phyloP scores from a whole-genome alignment of 1,284 basidiomycete genomes.

The Moesziomyces antarcticus region DNA sequence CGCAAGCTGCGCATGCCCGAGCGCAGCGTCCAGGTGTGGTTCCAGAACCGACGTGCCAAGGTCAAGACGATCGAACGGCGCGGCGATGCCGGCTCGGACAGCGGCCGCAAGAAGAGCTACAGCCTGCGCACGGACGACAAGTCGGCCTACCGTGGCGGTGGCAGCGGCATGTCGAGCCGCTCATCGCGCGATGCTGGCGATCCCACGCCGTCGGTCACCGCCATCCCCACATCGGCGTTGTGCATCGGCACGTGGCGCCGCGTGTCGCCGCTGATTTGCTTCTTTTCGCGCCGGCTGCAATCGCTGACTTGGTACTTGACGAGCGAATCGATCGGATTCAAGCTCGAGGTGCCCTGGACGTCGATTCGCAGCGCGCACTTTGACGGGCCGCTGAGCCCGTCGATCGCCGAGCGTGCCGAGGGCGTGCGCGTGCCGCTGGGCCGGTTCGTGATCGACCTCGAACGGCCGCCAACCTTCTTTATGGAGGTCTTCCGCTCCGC shows the following conservation, averaged over 20 bases:
- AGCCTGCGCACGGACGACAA: slow-evolving; percentile 24
- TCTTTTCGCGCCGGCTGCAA: slow-evolving; percentile 54
- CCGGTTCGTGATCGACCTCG: slow-evolving; percentile 49
- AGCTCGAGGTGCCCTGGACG: slow-evolving; percentile 56
- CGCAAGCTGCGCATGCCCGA: slow-evolving; percentile 54
- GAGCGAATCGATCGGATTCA: slow-evolving; percentile 59
- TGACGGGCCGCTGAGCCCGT: slow-evolving; percentile 35
- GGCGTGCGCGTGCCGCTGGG: slow-evolving; percentile 48
- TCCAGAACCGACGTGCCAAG: slow-evolving; percentile 56
- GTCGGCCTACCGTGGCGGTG: slow-evolving; percentile 7
- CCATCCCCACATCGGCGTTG: slow-evolving; percentile 49
- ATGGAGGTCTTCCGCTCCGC: slow-evolving; percentile 60
- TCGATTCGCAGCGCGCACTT: slow-evolving; percentile 41
- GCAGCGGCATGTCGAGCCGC: slow-evolving; percentile 1
- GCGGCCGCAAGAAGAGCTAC: slow-evolving; percentile 27
- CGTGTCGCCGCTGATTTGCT: slow-evolving; percentile 58
- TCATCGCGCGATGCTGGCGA: slow-evolving; percentile 12
- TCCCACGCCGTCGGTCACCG: slow-evolving; percentile 30
- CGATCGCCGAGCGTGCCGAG: slow-evolving; percentile 49
- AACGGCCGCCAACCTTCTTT: slow-evolving; percentile 58
- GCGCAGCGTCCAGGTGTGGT: slow-evolving; percentile 60
- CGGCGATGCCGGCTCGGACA: slow-evolving; percentile 23
- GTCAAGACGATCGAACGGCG: slow-evolving; percentile 48
- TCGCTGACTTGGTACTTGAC: slow-evolving; percentile 56
- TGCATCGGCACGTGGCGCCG: slow-evolving; percentile 59